Conservation (phyloP, 106 monocot species). For the Narthecium ossifragum region DNA sequence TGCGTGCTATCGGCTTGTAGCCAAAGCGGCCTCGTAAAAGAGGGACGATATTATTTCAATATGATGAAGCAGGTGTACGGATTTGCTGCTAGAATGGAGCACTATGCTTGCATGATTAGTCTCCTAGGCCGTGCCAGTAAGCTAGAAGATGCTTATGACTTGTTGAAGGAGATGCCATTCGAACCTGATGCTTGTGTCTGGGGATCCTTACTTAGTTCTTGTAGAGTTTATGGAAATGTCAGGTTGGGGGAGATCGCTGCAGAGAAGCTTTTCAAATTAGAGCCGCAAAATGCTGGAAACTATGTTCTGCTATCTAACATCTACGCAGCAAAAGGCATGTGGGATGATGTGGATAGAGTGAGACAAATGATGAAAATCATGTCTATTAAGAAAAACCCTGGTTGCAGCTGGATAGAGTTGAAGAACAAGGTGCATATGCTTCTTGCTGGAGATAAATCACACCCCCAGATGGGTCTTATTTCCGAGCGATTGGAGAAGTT, state of each 20-base stretch:
- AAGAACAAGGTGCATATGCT: slow-evolving; percentile 66
- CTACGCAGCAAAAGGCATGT: slow-evolving; percentile 64
- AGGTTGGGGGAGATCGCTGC: slow-evolving; percentile 67
- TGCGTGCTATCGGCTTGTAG: slow-evolving; percentile 62
- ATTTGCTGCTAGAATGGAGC: slow-evolving; percentile 51
- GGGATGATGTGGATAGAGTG: slow-evolving; percentile 43
- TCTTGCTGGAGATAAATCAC: slow-evolving; percentile 62
- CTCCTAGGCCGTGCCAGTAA: slow-evolving; percentile 64
- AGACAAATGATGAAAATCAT: slow-evolving; percentile 50
- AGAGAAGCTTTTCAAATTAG: slow-evolving; percentile 53
- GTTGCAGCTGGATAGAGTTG: slow-evolving; percentile 83
- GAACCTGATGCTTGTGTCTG: slow-evolving; percentile 72
- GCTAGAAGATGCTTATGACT: slow-evolving; percentile 48
- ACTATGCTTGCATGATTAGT: slow-evolving; percentile 78
- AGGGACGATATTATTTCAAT: slow-evolving; percentile 50
- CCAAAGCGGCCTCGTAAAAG: slow-evolving; percentile 51
- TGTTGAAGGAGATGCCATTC: slow-evolving; percentile 49
- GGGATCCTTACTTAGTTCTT: slow-evolving; percentile 78
- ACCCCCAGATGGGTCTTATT: slow-evolving; percentile 51
- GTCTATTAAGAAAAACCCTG: slow-evolving; percentile 68
- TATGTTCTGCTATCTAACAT: slow-evolving; percentile 79
- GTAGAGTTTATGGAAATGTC: slow-evolving; percentile 54
- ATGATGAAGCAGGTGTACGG: slow-evolving; percentile 42
- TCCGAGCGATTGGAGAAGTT: slow-evolving; percentile 44
- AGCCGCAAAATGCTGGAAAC: slow-evolving; percentile 73